Base-by-base conservation (phyloP, 2,329 filamentous ascomycete genomes). In the Colletotrichum falcatum region DNA sequence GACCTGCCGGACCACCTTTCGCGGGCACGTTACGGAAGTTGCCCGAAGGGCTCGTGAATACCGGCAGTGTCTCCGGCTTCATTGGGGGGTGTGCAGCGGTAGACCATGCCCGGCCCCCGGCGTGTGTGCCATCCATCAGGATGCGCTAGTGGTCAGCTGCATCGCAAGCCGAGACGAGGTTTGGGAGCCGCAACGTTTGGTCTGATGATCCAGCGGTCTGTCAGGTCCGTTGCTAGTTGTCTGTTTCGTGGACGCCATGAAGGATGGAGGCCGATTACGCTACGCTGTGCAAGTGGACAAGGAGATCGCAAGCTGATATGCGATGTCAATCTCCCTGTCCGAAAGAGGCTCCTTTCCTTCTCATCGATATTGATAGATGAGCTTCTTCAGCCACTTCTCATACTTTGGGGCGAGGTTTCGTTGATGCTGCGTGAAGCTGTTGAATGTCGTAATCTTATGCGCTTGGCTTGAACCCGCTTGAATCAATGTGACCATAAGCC, bases 21-120 rank as follows among this genome's bases (percentile, higher is more conserved):
- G 16, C 23, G 12, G 5, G n/a, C 23, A 11, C 35, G 35, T 61
- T 33, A 20, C 54, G 55, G 63, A 65, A 46, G 54, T 65, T 65
- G 63, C n/a, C 63, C 63, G 63, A 61, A 12, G 18, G 14, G 42
- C 9, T 46, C 30, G 26, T 37, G 61, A 46, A 28, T 26, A 18
- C 37, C 60, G 14, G 7, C 18, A 12, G 33, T 11, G 9, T 12
- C 14, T 18, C 20, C 37, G 59, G 23, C 30, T 49, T 46, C 28
- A 11, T 46, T 33, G 20, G 56, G 56, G 16, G 30, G n/a, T 2
- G 5, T n/a, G 56, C 39, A 60, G 42, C 28, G 16, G 56, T 46
- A 60, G 39, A 33, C 33, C 56, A 33, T 33, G 26, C 8, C 8
- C n/a, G 23, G 14, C 18, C 14, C 53, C 33, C 7, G 8, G 53